These are phyloP conservation scores for Chlorella variabilis DNA, from an alignment of 163 green algal genomes.

Conservation along the genomic window DNA sequence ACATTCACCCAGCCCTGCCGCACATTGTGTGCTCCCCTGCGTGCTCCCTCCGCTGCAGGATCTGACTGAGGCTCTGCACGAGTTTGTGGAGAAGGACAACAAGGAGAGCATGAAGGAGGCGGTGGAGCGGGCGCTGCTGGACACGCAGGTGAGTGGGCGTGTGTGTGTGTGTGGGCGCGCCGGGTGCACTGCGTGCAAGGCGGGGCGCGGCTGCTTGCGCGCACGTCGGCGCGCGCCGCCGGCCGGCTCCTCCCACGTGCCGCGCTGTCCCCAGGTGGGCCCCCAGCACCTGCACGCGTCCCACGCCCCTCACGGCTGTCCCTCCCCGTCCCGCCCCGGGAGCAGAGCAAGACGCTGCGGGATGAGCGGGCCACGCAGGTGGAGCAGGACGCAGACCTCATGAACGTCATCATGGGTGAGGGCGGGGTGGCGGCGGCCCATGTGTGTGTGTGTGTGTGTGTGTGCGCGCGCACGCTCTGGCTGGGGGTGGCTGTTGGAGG, in stretches of 20 bases:
- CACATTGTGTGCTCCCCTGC: too few relatives aligned
- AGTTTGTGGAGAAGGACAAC: conserved; percentile 92
- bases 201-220: too few relatives aligned
- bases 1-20: too few relatives aligned
- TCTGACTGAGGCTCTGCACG: conserved; percentile 82
- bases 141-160: conserved; percentile 17
- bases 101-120: conserved; percentile 62
- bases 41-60: too few relatives aligned
- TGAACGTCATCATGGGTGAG: conserved; percentile 13
- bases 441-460: not conserved
- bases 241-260: too few relatives aligned
- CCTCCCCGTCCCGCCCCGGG: too few relatives aligned
- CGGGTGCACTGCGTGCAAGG: not conserved
- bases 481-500: too few relatives aligned
- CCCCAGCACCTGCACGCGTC: too few relatives aligned
- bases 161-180: not conserved
- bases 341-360: conserved; percentile 19
- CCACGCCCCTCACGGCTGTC: not conserved
- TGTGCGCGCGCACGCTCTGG: not conserved
- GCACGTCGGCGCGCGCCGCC: too few relatives aligned
- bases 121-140: conserved; percentile 34
- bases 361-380: conserved; percentile 20
- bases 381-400: conserved; percentile 33
- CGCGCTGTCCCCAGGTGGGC: too few relatives aligned
- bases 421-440: not conserved